Conservation (phyloP, 73 alveolate species). For the Durusdinium trenchii region DNA sequence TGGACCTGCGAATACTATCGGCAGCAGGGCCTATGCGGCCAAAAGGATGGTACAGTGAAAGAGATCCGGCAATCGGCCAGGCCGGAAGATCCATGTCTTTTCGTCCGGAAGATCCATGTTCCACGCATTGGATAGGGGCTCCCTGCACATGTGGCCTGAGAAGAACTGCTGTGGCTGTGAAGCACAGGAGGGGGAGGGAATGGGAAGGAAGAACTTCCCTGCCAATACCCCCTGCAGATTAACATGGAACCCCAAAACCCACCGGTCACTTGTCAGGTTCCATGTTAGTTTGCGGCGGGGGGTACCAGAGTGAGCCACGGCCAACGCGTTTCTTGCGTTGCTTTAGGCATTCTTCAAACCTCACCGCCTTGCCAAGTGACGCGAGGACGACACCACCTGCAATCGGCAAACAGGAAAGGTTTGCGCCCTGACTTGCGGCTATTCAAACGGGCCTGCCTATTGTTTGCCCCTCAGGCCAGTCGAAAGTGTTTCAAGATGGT, state of each 20-base stretch:
- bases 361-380: too few relatives aligned
- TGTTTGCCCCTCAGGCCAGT: background rate
- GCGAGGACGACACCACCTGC: slow-evolving; percentile 87
- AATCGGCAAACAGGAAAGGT: slow-evolving; percentile 76
- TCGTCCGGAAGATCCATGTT: background rate
- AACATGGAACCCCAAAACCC: too few relatives aligned
- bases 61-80: slow-evolving; percentile 84
- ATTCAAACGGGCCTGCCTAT: slow-evolving; percentile 72
- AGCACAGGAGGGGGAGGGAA: slow-evolving; percentile 38
- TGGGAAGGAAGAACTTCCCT: too few relatives aligned
- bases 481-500: too few relatives aligned
- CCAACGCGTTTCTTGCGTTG: too few relatives aligned
- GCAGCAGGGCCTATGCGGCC: slow-evolving; percentile 84
- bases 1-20: slow-evolving; percentile 92
- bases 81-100: background rate
- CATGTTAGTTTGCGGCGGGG: too few relatives aligned
- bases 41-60: slow-evolving; percentile 54
- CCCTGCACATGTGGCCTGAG: slow-evolving; percentile 81
- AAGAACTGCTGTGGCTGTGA: slow-evolving; percentile 92
- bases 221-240: too few relatives aligned
- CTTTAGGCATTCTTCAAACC: too few relatives aligned
- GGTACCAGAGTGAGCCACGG: too few relatives aligned
- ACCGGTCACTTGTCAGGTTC: too few relatives aligned
- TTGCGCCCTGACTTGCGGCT: slow-evolving; percentile 66
- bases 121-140: slow-evolving; percentile 11